phyloP scores from a whole-genome alignment of 208 protist genomes.

The Jaenimonas drosophilae region DNA sequence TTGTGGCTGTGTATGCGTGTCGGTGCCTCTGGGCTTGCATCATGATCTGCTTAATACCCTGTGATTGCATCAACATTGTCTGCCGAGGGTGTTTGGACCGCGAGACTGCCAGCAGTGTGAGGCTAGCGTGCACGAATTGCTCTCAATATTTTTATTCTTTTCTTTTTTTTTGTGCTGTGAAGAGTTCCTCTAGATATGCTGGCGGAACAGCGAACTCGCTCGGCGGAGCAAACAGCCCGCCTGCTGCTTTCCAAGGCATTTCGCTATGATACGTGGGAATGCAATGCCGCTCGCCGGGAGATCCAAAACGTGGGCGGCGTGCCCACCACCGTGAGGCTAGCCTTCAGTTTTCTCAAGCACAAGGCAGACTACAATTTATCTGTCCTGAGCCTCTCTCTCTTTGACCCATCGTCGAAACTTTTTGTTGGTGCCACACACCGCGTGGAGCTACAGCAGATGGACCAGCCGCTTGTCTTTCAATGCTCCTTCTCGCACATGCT shows the following conservation, averaged over 20 bases:
- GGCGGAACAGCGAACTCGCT: constrained; percentile 21
- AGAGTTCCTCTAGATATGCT: not conserved
- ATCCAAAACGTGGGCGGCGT: constrained; percentile 21
- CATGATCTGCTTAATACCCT: too few species aligned
- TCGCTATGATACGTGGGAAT: constrained; percentile 82
- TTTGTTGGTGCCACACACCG: constrained; percentile 74
- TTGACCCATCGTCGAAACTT: constrained; percentile 27
- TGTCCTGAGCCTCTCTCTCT: constrained; percentile 66
- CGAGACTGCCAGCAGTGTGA: too few species aligned
- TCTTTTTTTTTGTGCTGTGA: not conserved
- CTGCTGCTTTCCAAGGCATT: constrained; percentile 78
- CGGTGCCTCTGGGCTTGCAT: too few species aligned
- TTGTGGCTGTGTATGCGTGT: too few species aligned
- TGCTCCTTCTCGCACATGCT: constrained; percentile 32
- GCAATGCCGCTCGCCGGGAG: constrained; percentile 20
- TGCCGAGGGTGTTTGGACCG: too few species aligned
- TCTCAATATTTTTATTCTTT: not conserved
- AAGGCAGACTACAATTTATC: too few species aligned
- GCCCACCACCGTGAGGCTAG: constrained; percentile 26
- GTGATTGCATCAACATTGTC: too few species aligned
- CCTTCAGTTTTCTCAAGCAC: constrained; percentile 12
- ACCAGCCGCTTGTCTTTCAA: constrained; percentile 50
- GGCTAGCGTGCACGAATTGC: too few species aligned
- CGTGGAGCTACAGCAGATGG: constrained; percentile 12
- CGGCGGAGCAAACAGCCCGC: constrained; percentile 74